Percentiles rank a stretch among this genome's conserved stretches.
Evolutionary conservation across 805 yeast species (phyloP).

Genomic region (Wickerhamomyces ciferrii): DNA sequence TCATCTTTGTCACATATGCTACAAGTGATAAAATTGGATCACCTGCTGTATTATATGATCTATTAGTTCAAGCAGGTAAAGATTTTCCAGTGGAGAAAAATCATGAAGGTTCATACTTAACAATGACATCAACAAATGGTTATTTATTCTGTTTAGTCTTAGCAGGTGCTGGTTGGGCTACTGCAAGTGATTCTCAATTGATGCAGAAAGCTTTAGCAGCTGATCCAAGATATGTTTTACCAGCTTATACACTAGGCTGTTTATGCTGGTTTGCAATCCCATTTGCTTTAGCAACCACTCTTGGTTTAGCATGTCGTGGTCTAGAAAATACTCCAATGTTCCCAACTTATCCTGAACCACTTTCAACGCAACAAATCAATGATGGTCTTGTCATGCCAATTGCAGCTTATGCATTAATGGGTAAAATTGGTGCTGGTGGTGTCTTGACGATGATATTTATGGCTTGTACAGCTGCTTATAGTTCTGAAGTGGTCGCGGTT

Average conservation of each 20-base stretch:
- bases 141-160: slow-evolving; percentile 25
- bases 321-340: slow-evolving; percentile 26
- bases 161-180: slow-evolving; percentile 27
- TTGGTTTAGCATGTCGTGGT: slow-evolving; percentile 32
- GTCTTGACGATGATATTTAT: slow-evolving; percentile 34
- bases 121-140: slow-evolving; percentile 49
- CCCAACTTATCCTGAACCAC: slow-evolving; percentile 35
- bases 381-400: slow-evolving; percentile 33
- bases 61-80: slow-evolving; percentile 29
- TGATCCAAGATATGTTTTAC: slow-evolving; percentile 25
- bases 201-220: slow-evolving; percentile 41
- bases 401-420: slow-evolving; percentile 41
- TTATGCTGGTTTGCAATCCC: slow-evolving; percentile 33
- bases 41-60: slow-evolving; percentile 37
- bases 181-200: slow-evolving; percentile 32
- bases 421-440: slow-evolving; percentile 37
- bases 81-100: slow-evolving; percentile 56
- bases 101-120: slow-evolving; percentile 76
- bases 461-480: slow-evolving; percentile 38
- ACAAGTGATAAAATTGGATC: slow-evolving; percentile 36
- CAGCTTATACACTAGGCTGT: slow-evolving; percentile 33
- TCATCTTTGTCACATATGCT: slow-evolving; percentile 29
- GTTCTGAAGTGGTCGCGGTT: slow-evolving; percentile 37
- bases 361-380: slow-evolving; percentile 31
- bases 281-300: slow-evolving; percentile 28